Evolutionary conservation across 2,329 filamentous ascomycete genomes (phyloP).

Genomic region (Penicillium brevicompactum): DNA sequence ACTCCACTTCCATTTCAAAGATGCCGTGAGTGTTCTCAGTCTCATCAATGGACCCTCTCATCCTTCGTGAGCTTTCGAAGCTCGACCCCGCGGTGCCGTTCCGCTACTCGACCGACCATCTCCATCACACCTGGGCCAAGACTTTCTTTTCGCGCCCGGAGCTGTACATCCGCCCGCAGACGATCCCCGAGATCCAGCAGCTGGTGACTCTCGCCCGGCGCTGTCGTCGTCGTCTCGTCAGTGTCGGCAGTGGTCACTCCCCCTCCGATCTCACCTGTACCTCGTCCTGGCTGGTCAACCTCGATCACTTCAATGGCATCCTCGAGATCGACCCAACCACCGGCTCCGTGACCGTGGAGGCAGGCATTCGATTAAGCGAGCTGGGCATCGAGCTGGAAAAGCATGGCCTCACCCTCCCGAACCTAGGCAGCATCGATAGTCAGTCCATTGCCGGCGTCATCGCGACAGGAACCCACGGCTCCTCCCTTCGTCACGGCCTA

Average conservation of each 20-base stretch:
- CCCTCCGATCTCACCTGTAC: conserved; percentile 91
- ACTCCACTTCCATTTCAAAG: conserved; percentile 2
- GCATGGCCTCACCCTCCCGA: conserved; percentile 81
- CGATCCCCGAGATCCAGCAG: conserved; percentile 79
- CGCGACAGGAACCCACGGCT: conserved; percentile 90
- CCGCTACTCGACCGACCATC: conserved; percentile 69
- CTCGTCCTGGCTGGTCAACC: conserved; percentile 90
- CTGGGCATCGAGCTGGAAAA: conserved; percentile 74
- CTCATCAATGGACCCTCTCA: conserved; percentile 44
- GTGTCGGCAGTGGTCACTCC: conserved; percentile 89
- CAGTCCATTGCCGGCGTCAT: conserved; percentile 93
- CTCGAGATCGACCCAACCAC: conserved; percentile 68
- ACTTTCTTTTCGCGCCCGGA: conserved; percentile 89
- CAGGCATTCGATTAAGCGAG: conserved; percentile 80
- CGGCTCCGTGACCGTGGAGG: conserved; percentile 74
- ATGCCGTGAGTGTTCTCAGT: conserved; percentile 11
- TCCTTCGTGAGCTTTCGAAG: conserved; percentile 59
- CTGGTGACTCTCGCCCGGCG: conserved; percentile 75
- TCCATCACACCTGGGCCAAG: conserved; percentile 91
- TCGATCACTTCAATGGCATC: conserved; percentile 78
- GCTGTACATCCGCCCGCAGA: conserved; percentile 84
- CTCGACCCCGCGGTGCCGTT: conserved; percentile 71
- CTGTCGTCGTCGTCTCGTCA: conserved; percentile 79
- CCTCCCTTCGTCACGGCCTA: conserved; percentile 78
- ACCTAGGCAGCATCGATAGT: conserved; percentile 90